A percentile compares a stretch with the other conserved stretches of the same genome.
These are phyloP conservation scores for Didymella arachidicola DNA, from an alignment of 2,329 filamentous ascomycete species.

Conservation along the genomic window DNA sequence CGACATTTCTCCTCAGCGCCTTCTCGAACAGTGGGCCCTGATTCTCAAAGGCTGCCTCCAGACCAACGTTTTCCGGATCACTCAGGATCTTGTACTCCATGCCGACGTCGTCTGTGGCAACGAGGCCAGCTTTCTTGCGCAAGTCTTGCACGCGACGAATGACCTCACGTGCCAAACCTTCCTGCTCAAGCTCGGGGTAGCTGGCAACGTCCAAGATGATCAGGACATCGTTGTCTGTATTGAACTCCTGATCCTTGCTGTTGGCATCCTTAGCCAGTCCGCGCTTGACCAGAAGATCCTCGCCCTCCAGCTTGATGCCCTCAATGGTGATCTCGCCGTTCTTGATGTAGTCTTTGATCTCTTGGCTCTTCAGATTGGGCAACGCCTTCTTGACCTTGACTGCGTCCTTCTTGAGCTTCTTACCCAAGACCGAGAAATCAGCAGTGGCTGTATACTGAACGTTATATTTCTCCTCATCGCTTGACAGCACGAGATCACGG, in stretches of 20 bases:
- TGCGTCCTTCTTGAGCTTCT: slow-evolving; percentile 97
- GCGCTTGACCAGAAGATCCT: slow-evolving; percentile 83
- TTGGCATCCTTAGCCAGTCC: slow-evolving; percentile 76
- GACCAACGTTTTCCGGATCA: slow-evolving; percentile 78
- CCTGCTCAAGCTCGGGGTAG: slow-evolving; percentile 84
- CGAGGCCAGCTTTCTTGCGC: slow-evolving; percentile 90
- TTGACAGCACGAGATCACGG: slow-evolving; percentile 81
- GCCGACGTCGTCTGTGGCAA: slow-evolving; percentile 91
- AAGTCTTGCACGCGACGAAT: slow-evolving; percentile 92
- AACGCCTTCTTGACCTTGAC: slow-evolving; percentile 90
- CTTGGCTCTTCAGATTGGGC: slow-evolving; percentile 76
- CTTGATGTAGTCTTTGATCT: slow-evolving; percentile 80
- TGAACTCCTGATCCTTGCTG: slow-evolving; percentile 80
- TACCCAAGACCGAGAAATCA: slow-evolving; percentile 93
- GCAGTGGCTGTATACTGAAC: slow-evolving; percentile 89
- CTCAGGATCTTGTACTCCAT: slow-evolving; percentile 88
- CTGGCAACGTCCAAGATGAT: slow-evolving; percentile 85
- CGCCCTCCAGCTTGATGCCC: slow-evolving; percentile 81
- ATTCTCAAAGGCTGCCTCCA: slow-evolving; percentile 73
- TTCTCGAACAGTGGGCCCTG: slow-evolving; percentile 77
- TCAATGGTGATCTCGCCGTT: slow-evolving; percentile 81
- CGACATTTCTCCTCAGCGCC: slow-evolving; percentile 77
- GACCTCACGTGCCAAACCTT: slow-evolving; percentile 89
- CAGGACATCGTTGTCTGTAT: slow-evolving; percentile 88
- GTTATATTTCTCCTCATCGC: slow-evolving; percentile 88